A percentile compares a stretch with the other conserved stretches of the same genome.
Evolutionary conservation across 352 stramenopile genomes (phyloP).

Genomic region (Globisporangium sylvaticum): DNA sequence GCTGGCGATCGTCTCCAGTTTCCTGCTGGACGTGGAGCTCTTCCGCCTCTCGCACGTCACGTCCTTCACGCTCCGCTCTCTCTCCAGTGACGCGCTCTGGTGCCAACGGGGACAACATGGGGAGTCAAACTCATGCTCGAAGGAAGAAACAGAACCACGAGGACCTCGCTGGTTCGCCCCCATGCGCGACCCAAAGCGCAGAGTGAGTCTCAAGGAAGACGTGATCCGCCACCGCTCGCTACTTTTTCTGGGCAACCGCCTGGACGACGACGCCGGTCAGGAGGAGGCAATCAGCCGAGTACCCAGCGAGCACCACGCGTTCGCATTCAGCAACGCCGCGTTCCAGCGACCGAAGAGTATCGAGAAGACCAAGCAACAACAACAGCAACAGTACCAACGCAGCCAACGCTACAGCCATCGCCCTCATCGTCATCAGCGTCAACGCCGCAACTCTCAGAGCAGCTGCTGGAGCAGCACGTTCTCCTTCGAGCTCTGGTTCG

Average conservation of each 20-base stretch:
- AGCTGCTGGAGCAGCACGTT: background rate
- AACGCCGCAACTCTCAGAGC: background rate
- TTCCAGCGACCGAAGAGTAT: background rate
- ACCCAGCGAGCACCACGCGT: background rate
- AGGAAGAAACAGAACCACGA: background rate
- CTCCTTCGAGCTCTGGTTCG: constrained; percentile 7
- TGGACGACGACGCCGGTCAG: background rate
- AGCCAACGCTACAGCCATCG: background rate
- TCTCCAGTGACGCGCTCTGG: constrained; percentile 25
- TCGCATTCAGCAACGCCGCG: background rate
- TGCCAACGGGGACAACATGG: constrained; percentile 5
- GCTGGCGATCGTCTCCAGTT: background rate
- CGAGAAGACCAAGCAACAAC: background rate
- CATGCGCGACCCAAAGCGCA: background rate
- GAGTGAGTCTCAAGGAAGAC: constrained; percentile 1
- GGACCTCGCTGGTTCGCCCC: background rate
- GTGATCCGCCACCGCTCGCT: background rate
- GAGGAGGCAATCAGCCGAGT: background rate
- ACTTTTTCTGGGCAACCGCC: background rate
- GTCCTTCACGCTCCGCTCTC: background rate
- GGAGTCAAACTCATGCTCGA: background rate
- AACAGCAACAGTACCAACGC: background rate
- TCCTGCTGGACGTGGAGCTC: background rate
- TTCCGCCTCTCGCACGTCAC: background rate
- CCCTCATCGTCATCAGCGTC: background rate